A percentile compares a stretch with the other conserved stretches of the same genome.
Evolutionary conservation across 192 early-diverging fungal genomes (phyloP).

Genomic region (Backusella tuberculispora): DNA sequence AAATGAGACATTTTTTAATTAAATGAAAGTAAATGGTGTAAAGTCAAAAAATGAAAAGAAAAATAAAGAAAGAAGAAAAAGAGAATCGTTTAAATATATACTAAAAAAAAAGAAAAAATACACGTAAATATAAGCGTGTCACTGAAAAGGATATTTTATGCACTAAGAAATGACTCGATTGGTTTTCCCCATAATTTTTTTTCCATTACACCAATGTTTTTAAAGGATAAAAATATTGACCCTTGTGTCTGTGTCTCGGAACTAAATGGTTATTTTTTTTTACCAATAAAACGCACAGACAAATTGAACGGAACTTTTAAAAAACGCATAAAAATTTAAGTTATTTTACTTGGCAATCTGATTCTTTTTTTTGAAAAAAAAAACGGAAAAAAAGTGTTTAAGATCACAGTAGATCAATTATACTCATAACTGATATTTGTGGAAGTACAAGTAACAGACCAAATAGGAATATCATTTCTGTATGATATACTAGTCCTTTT

Average conservation of each 20-base stretch:
- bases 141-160: conserved; percentile 4
- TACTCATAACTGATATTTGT: too few relatives aligned
- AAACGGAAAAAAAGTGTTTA: too few relatives aligned
- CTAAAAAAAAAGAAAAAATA: neutral
- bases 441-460: too few relatives aligned
- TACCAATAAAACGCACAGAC: conserved; percentile 8
- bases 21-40: neutral
- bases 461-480: too few relatives aligned
- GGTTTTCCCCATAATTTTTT: conserved; percentile 6
- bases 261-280: neutral
- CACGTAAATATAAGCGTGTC: neutral
- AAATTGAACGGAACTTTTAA: neutral
- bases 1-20: neutral
- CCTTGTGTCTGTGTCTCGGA: conserved; percentile 16
- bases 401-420: too few relatives aligned
- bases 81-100: neutral
- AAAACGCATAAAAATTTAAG: neutral
- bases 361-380: too few relatives aligned
- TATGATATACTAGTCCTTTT: too few relatives aligned
- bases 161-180: conserved; percentile 3
- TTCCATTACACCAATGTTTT: neutral
- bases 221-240: neutral
- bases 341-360: too few relatives aligned
- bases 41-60: neutral
- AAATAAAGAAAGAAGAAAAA: neutral